Conservation (phyloP, 148 eudicot species). For the Rhododendron mucronatum region DNA sequence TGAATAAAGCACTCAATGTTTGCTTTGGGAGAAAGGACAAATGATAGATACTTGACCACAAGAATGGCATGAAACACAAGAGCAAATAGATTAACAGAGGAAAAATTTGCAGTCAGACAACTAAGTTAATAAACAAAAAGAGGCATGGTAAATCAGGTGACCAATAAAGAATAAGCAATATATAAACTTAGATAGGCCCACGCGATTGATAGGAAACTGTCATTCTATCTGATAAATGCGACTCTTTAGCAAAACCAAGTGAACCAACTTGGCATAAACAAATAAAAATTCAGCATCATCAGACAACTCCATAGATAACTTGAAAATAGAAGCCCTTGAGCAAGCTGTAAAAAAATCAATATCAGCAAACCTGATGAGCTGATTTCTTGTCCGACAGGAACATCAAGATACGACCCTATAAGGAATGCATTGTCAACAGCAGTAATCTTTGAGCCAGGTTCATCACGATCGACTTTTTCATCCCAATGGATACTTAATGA, state of each 20-base stretch:
- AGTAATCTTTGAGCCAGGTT: slow-evolving; percentile 45
- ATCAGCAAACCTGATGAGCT: slow-evolving; percentile 57
- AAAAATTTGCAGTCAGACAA: not conserved
- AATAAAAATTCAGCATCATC: not conserved
- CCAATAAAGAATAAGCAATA: slow-evolving; percentile 6
- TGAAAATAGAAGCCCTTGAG: not conserved
- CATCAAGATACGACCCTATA: slow-evolving; percentile 90
- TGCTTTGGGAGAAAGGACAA: not conserved
- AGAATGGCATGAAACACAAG: not conserved
- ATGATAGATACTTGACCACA: not conserved
- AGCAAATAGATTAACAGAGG: not conserved
- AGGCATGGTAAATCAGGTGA: not conserved
- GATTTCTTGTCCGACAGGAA: slow-evolving; percentile 95
- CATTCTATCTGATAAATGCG: not conserved
- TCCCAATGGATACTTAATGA: slow-evolving; percentile 58
- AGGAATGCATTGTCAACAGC: slow-evolving; percentile 60
- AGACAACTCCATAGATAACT: not conserved
- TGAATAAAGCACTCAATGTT: not conserved
- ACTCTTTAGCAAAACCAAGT: not conserved
- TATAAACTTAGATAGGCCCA: not conserved
- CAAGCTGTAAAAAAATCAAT: not conserved
- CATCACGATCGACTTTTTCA: slow-evolving; percentile 72
- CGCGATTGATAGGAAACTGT: not conserved
- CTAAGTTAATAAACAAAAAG: not conserved
- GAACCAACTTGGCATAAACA: not conserved